Evolutionary conservation across 2,329 filamentous ascomycete species (phyloP), one percentile per base, ranked within the genome.

Genomic region (Cordyceps javanica): DNA sequence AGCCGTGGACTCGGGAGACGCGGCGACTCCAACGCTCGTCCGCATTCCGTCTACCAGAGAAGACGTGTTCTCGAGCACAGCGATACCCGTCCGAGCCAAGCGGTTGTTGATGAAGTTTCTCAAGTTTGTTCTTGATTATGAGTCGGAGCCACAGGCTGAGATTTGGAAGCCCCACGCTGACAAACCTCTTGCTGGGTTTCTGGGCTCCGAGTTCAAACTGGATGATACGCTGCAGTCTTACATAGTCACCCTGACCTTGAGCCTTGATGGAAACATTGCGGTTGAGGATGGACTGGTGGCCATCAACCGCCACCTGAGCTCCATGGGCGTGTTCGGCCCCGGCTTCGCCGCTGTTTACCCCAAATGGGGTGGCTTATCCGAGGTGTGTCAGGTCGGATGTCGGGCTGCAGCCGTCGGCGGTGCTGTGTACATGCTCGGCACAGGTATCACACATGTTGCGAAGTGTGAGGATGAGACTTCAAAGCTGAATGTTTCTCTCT

Each of bases 71-170:
- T 83, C 87, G 49, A 88, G 91, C 69, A 82, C 83, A 36, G 79
- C 80, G 25, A 89, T 97, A 58, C 84, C 90, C 46, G 81, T 88
- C 63, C 88, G 88, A 62, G 85, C 90, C 6, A 97, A 97, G 75
- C 86, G 93, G 55, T 82, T 83, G 10, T 73, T 97, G 66, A 96
- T 97, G 88, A 96, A 95, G 71, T 95, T 97, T 66, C 80, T 97
- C 66, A 92, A 93, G 70, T 93, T 94, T 68, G 88, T 96, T 55
- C 77, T 86, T 60, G 83, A 91, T 64, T 87, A 87, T 65, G 82
- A 89, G 63, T 82, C 73, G n/a, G 75, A 78, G 55, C 69, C 69
- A 54, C 82, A 83, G 66, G 70, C 65, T 51, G 80, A 80, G 53
- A 64, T 77, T 3, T 91, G 87, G 87, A 72, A 83, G 60, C 66